Percentiles rank a stretch among this genome's conserved stretches.
Conservation (phyloP, 169 alveolate genomes). For the Eimeria acervulina region DNA sequence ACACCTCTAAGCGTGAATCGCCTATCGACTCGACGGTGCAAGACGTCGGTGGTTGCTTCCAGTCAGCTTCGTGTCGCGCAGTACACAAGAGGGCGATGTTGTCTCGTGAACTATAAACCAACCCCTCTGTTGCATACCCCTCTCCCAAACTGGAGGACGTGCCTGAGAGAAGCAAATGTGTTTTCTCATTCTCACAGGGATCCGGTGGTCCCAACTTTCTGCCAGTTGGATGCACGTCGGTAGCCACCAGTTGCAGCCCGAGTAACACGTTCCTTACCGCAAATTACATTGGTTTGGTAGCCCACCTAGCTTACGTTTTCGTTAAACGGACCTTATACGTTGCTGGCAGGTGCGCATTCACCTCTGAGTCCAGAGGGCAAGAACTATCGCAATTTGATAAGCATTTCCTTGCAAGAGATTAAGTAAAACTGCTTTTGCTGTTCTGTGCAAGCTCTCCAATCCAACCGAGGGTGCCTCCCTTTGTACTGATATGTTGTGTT, state of each 20-base stretch:
- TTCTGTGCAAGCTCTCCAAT: background rate
- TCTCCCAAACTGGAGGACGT: background rate
- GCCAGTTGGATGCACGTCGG: background rate
- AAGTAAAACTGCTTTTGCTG: background rate
- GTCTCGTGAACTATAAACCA: background rate
- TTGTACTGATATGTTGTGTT: background rate
- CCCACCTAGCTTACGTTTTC: background rate
- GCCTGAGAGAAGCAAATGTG: background rate
- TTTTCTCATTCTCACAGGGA: background rate
- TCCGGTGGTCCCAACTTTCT: background rate
- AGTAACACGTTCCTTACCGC: background rate
- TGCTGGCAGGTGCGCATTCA: background rate
- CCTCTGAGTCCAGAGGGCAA: constrained; percentile 32
- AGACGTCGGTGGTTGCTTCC: background rate
- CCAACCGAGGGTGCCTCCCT: background rate
- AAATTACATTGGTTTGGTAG: background rate
- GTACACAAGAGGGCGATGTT: background rate
- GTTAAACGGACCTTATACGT: background rate
- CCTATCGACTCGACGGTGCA: background rate
- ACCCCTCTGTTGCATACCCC: background rate
- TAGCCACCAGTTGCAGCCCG: background rate
- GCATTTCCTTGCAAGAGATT: background rate
- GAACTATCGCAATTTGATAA: constrained; percentile 13
- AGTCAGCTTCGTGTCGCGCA: background rate
- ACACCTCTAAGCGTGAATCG: background rate